Percentiles rank a stretch among this genome's conserved stretches.
Conservation (phyloP, 495 filamentous ascomycete genomes). For the Cryomyces minteri region DNA sequence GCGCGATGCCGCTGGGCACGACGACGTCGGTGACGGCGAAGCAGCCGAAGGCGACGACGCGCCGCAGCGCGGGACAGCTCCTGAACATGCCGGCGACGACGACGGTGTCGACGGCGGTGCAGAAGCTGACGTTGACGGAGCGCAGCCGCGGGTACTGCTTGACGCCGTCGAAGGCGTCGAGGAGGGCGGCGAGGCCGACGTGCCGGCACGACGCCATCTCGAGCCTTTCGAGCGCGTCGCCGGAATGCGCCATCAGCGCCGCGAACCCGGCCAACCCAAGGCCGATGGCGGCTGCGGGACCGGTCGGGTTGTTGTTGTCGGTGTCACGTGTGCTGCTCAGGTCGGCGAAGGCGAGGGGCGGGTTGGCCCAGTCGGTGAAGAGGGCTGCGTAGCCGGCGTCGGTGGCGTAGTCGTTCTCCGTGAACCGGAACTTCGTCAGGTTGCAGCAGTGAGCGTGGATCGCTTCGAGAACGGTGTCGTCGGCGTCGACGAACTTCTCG, state of each 20-base stretch:
- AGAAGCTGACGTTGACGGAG: constrained; percentile 64
- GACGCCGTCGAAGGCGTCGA: constrained; percentile 42
- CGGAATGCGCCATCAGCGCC: constrained; percentile 74
- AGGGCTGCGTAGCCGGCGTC: constrained; percentile 50
- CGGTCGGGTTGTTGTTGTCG: constrained; percentile 47
- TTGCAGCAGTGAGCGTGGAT: constrained; percentile 48
- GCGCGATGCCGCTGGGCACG: constrained; percentile 52
- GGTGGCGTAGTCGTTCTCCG: constrained; percentile 51
- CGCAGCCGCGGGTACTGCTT: constrained; percentile 43
- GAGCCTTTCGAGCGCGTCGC: constrained; percentile 36
- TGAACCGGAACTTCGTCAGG: constrained; percentile 62
- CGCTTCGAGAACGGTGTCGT: constrained; percentile 21
- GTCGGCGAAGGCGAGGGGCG: constrained; percentile 45
- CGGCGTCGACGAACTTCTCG: constrained; percentile 26
- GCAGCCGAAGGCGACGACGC: constrained; percentile 67
- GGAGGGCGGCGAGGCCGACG: constrained; percentile 47
- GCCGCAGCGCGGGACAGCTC: constrained; percentile 51
- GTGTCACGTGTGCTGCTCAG: constrained; percentile 55
- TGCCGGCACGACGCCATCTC: constrained; percentile 67
- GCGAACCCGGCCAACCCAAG: constrained; percentile 55
- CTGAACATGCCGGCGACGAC: constrained; percentile 56
- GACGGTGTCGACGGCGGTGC: constrained; percentile 52
- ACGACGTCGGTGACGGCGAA: constrained; percentile 53
- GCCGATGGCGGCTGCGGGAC: constrained; percentile 37
- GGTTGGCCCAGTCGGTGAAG: constrained; percentile 63